Evolutionary conservation across 2,329 filamentous ascomycete genomes (phyloP), one percentile per base, ranked within the genome.

Genomic region (Alternaria triticimaculans): DNA sequence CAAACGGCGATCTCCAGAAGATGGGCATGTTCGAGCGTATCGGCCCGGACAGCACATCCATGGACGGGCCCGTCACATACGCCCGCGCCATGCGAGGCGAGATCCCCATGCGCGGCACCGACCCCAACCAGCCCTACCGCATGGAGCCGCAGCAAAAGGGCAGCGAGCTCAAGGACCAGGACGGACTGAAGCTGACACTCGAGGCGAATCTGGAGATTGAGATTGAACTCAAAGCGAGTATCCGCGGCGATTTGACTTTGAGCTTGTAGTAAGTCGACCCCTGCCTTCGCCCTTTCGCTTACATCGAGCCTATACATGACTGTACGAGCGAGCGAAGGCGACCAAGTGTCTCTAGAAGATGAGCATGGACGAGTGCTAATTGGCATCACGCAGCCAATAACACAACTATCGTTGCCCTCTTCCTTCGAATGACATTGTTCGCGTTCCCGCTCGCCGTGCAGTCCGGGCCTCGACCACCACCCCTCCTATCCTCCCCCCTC

Each of bases 191-290:
- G 78, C 80, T 94, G 76, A 87, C 89, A 41, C 82, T 96, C 21
- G 92, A 94, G 76, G 82, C 93, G 59, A 94, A 94, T 80, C 84
- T 96, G 61, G 92, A 96, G 70, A 86, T 96, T 54, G 92, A 96
- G 80, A 92, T 96, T 65, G 90, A 93, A 73, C 86, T 96, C 65
- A 96, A 96, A 85, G 92, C 92, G 20, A 90, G 90, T 80, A 94
- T 96, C 69, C 89, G 94, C 73, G 93, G 93, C 75, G 93, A 96
- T 82, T 82, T 96, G 68, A 94, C 92, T 33, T 81, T 96, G 68
- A 90, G 89, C 68, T 85, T 96, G 75, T 88, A 91, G 91, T 93
- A 86, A 84, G 88, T 89, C n/a, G 3, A 44, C 46, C 56, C 48
- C 44, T 30, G 37, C 51, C 64, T 56, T 51, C 44, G 26, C 48